phyloP scores from a whole-genome alignment of 352 stramenopile species.

The Globisporangium uncinulatum region DNA sequence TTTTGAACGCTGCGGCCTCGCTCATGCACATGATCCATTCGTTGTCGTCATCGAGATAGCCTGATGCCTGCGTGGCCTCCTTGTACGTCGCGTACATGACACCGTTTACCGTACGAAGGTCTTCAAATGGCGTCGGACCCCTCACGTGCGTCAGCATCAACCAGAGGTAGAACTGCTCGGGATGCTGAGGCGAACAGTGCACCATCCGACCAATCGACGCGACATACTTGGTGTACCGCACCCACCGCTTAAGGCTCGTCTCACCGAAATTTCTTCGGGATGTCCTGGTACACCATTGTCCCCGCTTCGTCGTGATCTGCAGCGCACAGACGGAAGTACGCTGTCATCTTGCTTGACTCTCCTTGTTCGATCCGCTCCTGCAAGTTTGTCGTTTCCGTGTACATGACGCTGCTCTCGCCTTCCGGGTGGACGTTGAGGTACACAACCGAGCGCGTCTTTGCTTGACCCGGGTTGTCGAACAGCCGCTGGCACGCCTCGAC shows the following conservation, averaged over 20 bases:
- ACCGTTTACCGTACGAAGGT: too few relatives aligned
- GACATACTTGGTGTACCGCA: slow-evolving; percentile 11
- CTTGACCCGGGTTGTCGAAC: slow-evolving; percentile 19
- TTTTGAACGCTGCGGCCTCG: slow-evolving; percentile 11
- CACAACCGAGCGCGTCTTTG: slow-evolving; percentile 13
- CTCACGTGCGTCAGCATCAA: too few relatives aligned
- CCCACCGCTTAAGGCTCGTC: slow-evolving; percentile 14
- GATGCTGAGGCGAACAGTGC: slow-evolving; percentile 14
- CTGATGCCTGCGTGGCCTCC: background rate
- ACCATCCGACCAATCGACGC: too few relatives aligned
- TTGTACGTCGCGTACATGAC: too few relatives aligned
- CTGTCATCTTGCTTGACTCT: slow-evolving; percentile 3
- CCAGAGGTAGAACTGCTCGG: slow-evolving; percentile 19
- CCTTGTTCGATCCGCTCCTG: background rate
- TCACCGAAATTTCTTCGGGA: slow-evolving; percentile 12
- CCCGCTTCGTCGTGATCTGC: slow-evolving; percentile 7
- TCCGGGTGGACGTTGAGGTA: slow-evolving; percentile 9
- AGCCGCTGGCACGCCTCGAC: slow-evolving; percentile 23
- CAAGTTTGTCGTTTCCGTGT: background rate
- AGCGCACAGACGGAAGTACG: slow-evolving; percentile 14
- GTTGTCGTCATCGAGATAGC: slow-evolving; percentile 18
- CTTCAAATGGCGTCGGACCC: too few relatives aligned
- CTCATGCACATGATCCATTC: slow-evolving; percentile 17
- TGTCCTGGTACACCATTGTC: slow-evolving; percentile 16
- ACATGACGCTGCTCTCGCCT: slow-evolving; percentile 4